Conservation (phyloP, 305 asterid genomes). For the Solanum chacoense region DNA sequence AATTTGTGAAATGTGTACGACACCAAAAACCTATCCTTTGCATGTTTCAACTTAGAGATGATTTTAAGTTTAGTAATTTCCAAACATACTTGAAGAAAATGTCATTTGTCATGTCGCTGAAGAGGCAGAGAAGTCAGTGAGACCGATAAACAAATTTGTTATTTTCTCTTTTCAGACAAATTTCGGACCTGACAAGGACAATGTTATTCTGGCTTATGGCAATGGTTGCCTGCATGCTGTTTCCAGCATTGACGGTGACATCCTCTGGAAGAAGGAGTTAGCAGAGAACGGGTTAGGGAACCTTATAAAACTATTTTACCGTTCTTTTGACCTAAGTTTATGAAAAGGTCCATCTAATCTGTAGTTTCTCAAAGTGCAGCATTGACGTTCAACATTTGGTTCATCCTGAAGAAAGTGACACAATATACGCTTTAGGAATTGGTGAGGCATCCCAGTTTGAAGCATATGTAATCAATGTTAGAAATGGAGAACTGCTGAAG, state of each 20-base stretch:
- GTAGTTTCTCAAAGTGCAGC: constrained; percentile 34
- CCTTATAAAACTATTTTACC: neutral
- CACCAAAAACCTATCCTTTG: neutral
- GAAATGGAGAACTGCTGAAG: constrained; percentile 63
- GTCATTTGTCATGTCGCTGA: neutral
- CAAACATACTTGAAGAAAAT: neutral
- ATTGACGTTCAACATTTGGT: constrained; percentile 44
- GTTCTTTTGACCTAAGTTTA: neutral
- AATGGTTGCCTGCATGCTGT: constrained; percentile 75
- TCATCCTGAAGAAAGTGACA: constrained; percentile 59
- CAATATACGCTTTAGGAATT: constrained; percentile 55
- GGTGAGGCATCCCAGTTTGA: constrained; percentile 43
- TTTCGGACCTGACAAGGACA: constrained; percentile 59
- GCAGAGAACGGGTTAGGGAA: constrained; percentile 31
- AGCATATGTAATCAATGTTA: constrained; percentile 46
- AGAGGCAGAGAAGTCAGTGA: neutral
- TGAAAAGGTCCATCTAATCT: neutral
- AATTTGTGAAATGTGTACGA: neutral
- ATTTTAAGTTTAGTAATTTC: neutral
- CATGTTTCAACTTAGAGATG: neutral
- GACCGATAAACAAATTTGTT: neutral
- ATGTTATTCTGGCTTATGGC: constrained; percentile 52
- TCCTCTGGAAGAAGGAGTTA: constrained; percentile 77
- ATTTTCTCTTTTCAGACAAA: constrained; percentile 39
- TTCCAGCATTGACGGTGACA: constrained; percentile 79